phyloP scores from a whole-genome alignment of 805 yeast genomes.

The Komagataella pastoris region DNA sequence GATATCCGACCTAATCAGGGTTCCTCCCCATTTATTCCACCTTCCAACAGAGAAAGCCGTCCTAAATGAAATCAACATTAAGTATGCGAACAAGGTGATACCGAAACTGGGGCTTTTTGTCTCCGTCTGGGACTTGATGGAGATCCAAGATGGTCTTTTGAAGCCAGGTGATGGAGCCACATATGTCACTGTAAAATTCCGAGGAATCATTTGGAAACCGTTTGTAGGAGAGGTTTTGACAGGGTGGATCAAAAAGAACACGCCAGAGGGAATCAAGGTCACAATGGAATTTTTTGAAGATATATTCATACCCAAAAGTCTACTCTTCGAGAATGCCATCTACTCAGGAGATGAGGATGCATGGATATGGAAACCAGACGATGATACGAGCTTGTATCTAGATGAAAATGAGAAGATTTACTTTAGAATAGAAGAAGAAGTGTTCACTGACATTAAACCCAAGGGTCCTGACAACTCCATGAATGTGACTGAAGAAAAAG shows the following conservation, averaged over 20 bases:
- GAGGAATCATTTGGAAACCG: conserved; percentile 81
- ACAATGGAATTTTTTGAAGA: conserved; percentile 86
- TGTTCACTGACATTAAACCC: conserved; percentile 76
- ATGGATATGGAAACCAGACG: conserved; percentile 82
- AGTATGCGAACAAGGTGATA: conserved; percentile 77
- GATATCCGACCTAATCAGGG: conserved; percentile 72
- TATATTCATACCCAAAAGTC: conserved; percentile 72
- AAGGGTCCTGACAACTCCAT: conserved; percentile 40
- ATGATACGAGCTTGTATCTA: conserved; percentile 63
- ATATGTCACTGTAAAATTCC: conserved; percentile 58
- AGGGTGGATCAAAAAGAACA: conserved; percentile 87
- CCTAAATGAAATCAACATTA: conserved; percentile 67
- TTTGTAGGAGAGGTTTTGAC: conserved; percentile 86
- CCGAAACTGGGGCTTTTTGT: conserved; percentile 77
- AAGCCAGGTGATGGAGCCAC: conserved; percentile 94
- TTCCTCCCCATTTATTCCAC: conserved; percentile 77
- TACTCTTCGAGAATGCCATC: conserved; percentile 50
- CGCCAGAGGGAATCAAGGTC: conserved; percentile 76
- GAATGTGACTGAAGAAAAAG: conserved; percentile 12
- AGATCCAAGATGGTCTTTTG: conserved; percentile 78
- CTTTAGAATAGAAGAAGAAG: conserved; percentile 82
- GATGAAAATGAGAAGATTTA: conserved; percentile 88
- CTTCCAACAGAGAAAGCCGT: conserved; percentile 62
- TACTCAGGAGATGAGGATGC: conserved; percentile 62
- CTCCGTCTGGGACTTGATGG: conserved; percentile 70